Base-by-base conservation (phyloP, 1,284 basidiomycete species). In the Ceratorhiza oryzae-sativae region DNA sequence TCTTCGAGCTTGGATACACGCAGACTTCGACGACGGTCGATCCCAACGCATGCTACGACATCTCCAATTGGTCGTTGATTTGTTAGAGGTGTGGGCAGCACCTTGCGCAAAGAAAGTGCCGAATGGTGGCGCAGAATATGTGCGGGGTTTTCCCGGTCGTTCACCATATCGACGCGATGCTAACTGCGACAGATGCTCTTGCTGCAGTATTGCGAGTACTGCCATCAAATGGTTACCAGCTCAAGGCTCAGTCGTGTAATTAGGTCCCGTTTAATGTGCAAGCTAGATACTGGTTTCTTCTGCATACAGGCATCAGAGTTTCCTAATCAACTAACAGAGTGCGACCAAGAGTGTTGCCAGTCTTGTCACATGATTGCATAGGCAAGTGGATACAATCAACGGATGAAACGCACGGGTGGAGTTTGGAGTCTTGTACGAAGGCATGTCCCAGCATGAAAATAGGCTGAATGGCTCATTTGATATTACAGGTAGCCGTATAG, bases 131-230 rank as follows among this genome's bases (percentile, higher is more conserved):
- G 82, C 83, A n/a, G n/a, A n/a, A n/a, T n/a, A n/a, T n/a, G n/a
- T n/a, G n/a, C n/a, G n/a, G n/a, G n/a, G n/a, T n/a, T n/a, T n/a
- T n/a, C n/a, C n/a, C n/a, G n/a, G n/a, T n/a, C n/a, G n/a, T n/a
- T n/a, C 77, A 82, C 42, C 84, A 84, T 75, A 80, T 84, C 36
- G 83, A 82, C 73, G 81, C 80, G 71, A 83, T 84, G 75, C 78
- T 79, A 0, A 77, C 73, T 20, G 73, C 78, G 0, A 77, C 84
- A 3, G 83, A 83, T 12, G 83, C 83, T 0, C 74, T 80, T 12
- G 79, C 81, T 45, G 78, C 80, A 0, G 75, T 79, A 36, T 83
- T 85, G 83, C n/a, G n/a, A n/a, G n/a, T n/a, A n/a, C n/a, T n/a
- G n/a, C n/a, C n/a, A n/a, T n/a, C n/a, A n/a, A n/a, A n/a, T n/a